Percentiles rank a stretch among this genome's conserved stretches.
phyloP scores from a whole-genome alignment of 495 filamentous ascomycete species.

The Aspergillus taichungensis region DNA sequence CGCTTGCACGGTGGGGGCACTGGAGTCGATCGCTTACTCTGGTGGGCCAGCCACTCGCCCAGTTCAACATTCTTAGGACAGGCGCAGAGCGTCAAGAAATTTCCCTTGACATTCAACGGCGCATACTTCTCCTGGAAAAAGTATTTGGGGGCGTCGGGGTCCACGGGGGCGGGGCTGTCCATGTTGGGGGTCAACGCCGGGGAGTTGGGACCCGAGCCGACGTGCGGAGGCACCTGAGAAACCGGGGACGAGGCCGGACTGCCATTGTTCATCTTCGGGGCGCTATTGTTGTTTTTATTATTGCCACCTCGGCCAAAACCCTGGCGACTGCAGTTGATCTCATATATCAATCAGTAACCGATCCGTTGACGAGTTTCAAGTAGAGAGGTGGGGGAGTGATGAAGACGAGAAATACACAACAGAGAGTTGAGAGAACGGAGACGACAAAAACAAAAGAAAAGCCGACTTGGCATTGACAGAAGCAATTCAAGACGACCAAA shows the following conservation, averaged over 20 bases:
- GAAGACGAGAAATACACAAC: slow-evolving; percentile 10
- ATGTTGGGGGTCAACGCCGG: slow-evolving; percentile 41
- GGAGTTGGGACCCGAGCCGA: slow-evolving; percentile 47
- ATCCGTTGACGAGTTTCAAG: slow-evolving; percentile 28
- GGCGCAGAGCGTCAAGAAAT: slow-evolving; percentile 89
- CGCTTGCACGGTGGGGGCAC: not conserved
- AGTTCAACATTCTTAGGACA: slow-evolving; percentile 82
- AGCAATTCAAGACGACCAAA: not conserved
- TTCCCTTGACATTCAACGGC: slow-evolving; percentile 84
- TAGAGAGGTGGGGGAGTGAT: slow-evolving; percentile 25
- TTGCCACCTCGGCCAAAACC: slow-evolving; percentile 44
- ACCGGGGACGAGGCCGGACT: slow-evolving; percentile 39
- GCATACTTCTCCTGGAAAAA: slow-evolving; percentile 75
- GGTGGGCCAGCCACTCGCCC: slow-evolving; percentile 90
- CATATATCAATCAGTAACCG: slow-evolving; percentile 17
- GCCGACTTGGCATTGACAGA: no score
- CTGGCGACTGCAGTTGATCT: slow-evolving; percentile 33
- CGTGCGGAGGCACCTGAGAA: slow-evolving; percentile 34
- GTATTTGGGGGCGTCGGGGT: slow-evolving; percentile 52
- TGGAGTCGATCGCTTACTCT: slow-evolving; percentile 49
- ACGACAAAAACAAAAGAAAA: not conserved
- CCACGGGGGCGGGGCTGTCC: slow-evolving; percentile 40
- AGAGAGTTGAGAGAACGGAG: slow-evolving; percentile 1
- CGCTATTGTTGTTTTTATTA: slow-evolving; percentile 41
- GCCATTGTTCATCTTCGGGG: slow-evolving; percentile 38